Evolutionary conservation across 306 rosid species (phyloP).

Genomic region (Astragalus membranaceus): DNA sequence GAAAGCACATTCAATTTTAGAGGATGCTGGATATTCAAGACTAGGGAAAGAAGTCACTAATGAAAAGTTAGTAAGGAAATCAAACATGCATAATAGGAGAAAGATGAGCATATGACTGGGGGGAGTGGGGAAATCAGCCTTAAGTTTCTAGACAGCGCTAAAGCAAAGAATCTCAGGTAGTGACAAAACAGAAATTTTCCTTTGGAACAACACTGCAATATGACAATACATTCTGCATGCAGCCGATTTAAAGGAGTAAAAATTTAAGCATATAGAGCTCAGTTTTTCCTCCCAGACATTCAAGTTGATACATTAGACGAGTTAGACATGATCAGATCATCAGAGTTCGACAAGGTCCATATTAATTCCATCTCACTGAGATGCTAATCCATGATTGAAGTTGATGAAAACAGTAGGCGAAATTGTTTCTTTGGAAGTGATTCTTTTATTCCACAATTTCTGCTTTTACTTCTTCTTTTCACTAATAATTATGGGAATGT

Average conservation of each 20-base stretch:
- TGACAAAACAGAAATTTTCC: neutral
- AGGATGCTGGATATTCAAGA: neutral
- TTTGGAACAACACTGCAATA: neutral
- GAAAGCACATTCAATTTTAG: neutral
- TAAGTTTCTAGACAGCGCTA: neutral
- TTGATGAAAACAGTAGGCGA: neutral
- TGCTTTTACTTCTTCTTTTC: neutral
- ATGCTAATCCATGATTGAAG: neutral
- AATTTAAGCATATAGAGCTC: neutral
- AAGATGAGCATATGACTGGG: neutral
- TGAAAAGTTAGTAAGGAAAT: neutral
- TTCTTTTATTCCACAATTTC: neutral
- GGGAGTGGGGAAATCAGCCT: neutral
- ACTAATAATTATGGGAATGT: neutral
- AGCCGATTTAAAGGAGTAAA: neutral
- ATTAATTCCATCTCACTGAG: neutral
- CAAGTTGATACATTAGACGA: neutral
- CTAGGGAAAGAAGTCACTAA: neutral
- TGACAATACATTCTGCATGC: neutral
- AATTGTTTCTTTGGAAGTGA: neutral
- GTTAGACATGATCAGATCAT: neutral
- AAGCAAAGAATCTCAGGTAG: slow-evolving; percentile 1
- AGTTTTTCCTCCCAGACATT: neutral
- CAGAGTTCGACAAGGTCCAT: neutral
- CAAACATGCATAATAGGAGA: neutral